phyloP scores from a whole-genome alignment of 2,329 filamentous ascomycete genomes.

The Penicillium brasilianum region DNA sequence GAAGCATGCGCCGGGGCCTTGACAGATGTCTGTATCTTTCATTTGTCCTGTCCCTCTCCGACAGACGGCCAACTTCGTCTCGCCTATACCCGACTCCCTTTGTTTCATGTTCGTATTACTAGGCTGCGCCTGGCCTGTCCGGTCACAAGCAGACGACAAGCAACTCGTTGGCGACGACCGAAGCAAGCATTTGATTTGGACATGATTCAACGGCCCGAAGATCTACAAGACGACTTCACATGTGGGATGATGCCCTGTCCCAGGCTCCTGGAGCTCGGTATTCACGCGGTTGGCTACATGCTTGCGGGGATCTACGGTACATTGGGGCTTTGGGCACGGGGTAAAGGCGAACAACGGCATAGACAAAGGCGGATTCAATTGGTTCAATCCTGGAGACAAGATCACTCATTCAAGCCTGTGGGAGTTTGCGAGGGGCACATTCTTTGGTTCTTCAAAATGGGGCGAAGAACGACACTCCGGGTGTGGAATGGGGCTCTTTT shows the following conservation, averaged over 20 bases:
- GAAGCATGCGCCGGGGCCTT: background rate
- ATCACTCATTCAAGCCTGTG: background rate
- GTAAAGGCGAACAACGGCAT: background rate
- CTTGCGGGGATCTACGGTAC: conserved; percentile 9
- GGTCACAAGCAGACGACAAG: background rate
- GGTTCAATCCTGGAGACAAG: background rate
- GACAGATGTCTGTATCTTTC: background rate
- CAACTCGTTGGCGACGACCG: background rate
- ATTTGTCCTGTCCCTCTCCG: too few relatives aligned
- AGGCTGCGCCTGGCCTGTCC: background rate
- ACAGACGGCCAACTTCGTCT: background rate
- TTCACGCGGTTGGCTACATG: conserved; percentile 3
- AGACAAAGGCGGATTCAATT: background rate
- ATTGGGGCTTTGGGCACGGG: background rate
- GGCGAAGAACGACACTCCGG: conserved; percentile 1
- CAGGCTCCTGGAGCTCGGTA: conserved; percentile 4
- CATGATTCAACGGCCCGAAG: conserved; percentile 3
- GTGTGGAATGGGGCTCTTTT: conserved; percentile 17
- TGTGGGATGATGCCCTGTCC: background rate
- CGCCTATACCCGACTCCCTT: background rate
- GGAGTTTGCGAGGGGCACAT: background rate
- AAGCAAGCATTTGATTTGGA: background rate
- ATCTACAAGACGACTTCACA: conserved; percentile 7
- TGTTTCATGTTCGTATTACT: background rate
- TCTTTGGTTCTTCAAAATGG: conserved; percentile 8